These are phyloP conservation scores for Suhomyces terraborum DNA, from an alignment of 1,139 yeast species.

Conservation along the genomic window DNA sequence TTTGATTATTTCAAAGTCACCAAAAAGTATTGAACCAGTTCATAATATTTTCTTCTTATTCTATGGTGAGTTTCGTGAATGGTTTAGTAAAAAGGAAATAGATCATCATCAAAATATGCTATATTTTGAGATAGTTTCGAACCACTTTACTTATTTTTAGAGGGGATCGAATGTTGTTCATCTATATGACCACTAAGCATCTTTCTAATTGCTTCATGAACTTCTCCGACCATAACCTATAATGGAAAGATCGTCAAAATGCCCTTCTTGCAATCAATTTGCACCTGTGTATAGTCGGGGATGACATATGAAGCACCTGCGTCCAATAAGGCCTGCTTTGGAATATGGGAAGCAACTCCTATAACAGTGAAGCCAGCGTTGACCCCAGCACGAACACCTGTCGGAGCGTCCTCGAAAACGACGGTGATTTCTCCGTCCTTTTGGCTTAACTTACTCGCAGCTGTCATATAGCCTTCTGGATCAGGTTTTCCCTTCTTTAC, in stretches of 20 bases:
- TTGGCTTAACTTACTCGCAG: conserved; percentile 13
- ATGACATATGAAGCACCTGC: conserved; percentile 27
- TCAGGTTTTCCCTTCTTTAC: conserved; percentile 21
- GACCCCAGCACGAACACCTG: conserved; percentile 24
- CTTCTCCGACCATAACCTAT: no score
- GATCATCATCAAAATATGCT: no score
- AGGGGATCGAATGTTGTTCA: no score
- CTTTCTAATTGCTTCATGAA: no score
- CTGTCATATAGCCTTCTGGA: conserved; percentile 25
- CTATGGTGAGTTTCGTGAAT: no score
- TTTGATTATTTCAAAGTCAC: no score
- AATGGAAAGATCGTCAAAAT: conserved; percentile 7
- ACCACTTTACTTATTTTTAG: no score
- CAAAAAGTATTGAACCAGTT: no score
- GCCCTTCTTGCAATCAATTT: conserved; percentile 7
- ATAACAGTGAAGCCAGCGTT: conserved; percentile 24
- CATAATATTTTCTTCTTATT: no score
- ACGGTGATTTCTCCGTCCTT: conserved; percentile 15
- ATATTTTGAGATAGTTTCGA: no score
- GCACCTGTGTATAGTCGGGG: conserved; percentile 20
- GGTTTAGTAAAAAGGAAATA: no score
- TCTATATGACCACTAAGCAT: no score
- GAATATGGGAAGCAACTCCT: conserved; percentile 25
- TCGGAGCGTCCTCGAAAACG: conserved; percentile 28
- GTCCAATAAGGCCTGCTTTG: conserved; percentile 18